Base-by-base conservation (phyloP, 2,329 filamentous ascomycete species). In the Fusarium subtropicale region DNA sequence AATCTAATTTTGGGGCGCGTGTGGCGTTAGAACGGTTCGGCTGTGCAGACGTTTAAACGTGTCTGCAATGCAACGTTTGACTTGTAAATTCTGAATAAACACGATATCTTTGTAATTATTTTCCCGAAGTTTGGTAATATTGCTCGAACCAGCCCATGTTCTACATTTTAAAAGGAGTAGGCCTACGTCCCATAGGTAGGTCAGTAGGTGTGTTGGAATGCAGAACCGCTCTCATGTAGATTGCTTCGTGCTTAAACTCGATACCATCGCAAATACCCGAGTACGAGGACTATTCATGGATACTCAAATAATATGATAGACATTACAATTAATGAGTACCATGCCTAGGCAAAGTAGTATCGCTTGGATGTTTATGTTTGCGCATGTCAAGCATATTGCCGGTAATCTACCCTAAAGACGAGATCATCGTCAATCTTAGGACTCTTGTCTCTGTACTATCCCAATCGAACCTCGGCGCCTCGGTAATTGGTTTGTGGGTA, bases 391-490 rank as follows among this genome's bases (percentile, higher is more conserved):
- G 15, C 18, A 22, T 16, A 22, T 59, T 45, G 24, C 28, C 18
- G 52, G 41, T 6, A 4, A 39, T 33, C 36, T 52, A 59, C 46
- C 60, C 54, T 60, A 13, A 30, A 59, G 38, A 54, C 36, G 30
- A 48, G 5, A 33, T 31, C 22, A 20, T 31, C 39, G 28, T 30
- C 28, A 41, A 51, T 41, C 26, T 46, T n/a, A 28, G 53, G 24
- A 16, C 18, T 24, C 15, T 65, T 39, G 15, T 24, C 15, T 65
- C 34, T 34, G 60, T 47, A 48, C 28, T 15, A 18, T 50, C 13
- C 56, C 20, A 41, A 30, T 41, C 16, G 15, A 44, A 31, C 62
- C 54, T 65, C 62, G 62, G 62, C 36, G 42, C 13, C 31, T 54
- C 62, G 46, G 53, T 24, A 16, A 24, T 7, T 46, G 26, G 16